A percentile compares a stretch with the other conserved stretches of the same genome.
Conservation (phyloP, 306 rosid species). For the Cajanus cajan region DNA sequence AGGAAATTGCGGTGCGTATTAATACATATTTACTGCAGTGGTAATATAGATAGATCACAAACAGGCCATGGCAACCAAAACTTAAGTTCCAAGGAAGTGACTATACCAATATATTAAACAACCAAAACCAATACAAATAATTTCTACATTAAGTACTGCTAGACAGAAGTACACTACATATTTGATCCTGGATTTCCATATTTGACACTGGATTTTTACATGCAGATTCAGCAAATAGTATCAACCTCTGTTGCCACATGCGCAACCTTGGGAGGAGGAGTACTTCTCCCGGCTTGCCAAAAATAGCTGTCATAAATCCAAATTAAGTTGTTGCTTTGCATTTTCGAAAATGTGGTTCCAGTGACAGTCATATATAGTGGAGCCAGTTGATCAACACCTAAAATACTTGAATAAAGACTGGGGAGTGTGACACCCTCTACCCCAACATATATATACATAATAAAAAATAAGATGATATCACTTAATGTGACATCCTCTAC, state of each 20-base stretch:
- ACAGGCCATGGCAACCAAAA: not conserved
- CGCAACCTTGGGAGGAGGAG: constrained; percentile 26
- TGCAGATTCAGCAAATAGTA: not conserved
- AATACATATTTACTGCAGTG: not conserved
- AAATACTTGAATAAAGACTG: not conserved
- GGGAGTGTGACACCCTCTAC: too few species aligned
- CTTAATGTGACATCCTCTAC: too few species aligned
- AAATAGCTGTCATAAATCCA: constrained; percentile 25
- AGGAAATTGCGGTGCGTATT: not conserved
- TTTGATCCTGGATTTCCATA: not conserved
- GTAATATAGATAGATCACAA: not conserved
- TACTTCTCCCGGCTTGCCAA: constrained; percentile 30
- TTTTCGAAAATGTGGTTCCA: not conserved
- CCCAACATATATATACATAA: too few species aligned
- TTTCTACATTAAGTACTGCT: constrained; percentile 12
- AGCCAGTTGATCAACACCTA: not conserved
- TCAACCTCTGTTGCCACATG: constrained; percentile 18
- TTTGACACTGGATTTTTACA: constrained; percentile 20
- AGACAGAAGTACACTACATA: not conserved
- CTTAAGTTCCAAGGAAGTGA: not conserved
- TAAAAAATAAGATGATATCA: too few species aligned
- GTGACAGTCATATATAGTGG: not conserved
- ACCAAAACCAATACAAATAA: not conserved
- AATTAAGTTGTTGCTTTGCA: not conserved
- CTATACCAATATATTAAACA: constrained; percentile 2